Evolutionary conservation across 1,139 yeast genomes (phyloP).

Genomic region (Blastobotrys petasosporus): DNA sequence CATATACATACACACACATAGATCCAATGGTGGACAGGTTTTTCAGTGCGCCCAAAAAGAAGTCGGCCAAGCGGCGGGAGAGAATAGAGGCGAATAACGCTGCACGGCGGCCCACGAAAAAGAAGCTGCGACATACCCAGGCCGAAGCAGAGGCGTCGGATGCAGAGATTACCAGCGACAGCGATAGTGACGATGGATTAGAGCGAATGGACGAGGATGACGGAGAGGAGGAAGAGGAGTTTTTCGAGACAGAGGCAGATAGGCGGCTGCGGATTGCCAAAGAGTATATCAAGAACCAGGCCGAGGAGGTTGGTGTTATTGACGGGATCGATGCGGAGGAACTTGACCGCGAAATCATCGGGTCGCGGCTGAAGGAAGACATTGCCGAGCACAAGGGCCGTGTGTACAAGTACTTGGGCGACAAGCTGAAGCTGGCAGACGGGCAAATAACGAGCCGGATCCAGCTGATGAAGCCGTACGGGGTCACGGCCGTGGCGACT

Average conservation of each 20-base stretch:
- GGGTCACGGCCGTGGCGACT: conserved; percentile 36
- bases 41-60: conserved; percentile 27
- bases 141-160: conserved; percentile 13
- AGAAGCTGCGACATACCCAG: conserved; percentile 7
- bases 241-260: conserved; percentile 68
- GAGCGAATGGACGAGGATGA: conserved; percentile 15
- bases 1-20: neutral
- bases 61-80: conserved; percentile 10
- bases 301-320: conserved; percentile 43
- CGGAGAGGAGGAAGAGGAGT: conserved; percentile 29
- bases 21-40: conserved; percentile 31
- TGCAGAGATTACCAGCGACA: conserved; percentile 31
- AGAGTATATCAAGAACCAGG: conserved; percentile 78
- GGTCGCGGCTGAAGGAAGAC: conserved; percentile 75
- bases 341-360: conserved; percentile 77
- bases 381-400: conserved; percentile 87
- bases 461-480: conserved; percentile 21
- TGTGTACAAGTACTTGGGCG: conserved; percentile 58
- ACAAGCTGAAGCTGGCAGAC: conserved; percentile 14
- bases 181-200: conserved; percentile 19
- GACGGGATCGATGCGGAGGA: conserved; percentile 86
- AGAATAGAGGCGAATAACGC: conserved; percentile 9
- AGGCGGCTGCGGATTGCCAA: conserved; percentile 91
- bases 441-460: conserved; percentile 14
- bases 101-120: conserved; percentile 8